Percentiles rank a stretch among this genome's conserved stretches.
Evolutionary conservation across 2,329 filamentous ascomycete genomes (phyloP).

Genomic region (Fusarium abutilonis): DNA sequence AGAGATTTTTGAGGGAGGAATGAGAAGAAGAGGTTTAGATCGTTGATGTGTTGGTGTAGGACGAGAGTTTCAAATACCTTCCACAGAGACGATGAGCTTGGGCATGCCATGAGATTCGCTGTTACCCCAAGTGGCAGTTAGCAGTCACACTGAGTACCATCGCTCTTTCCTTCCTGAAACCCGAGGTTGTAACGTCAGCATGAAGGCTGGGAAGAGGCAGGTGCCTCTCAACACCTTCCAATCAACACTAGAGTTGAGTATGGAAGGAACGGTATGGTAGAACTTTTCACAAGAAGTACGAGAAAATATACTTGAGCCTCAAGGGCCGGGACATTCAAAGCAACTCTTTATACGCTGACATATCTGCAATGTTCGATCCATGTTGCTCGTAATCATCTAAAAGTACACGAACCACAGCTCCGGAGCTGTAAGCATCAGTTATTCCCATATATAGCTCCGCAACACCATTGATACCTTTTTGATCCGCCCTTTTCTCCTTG

Average conservation of each 20-base stretch:
- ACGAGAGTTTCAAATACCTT: slow-evolving; percentile 26
- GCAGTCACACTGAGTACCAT: slow-evolving; percentile 13
- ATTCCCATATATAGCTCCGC: slow-evolving; percentile 16
- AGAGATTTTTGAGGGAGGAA: slow-evolving; percentile 5
- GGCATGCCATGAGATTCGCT: neutral
- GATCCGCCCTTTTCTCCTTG: slow-evolving; percentile 2
- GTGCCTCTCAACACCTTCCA: neutral
- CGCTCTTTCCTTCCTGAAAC: slow-evolving; percentile 3
- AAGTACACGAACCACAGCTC: slow-evolving; percentile 9
- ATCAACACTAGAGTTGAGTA: neutral
- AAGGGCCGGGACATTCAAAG: neutral
- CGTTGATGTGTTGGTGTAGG: slow-evolving; percentile 11
- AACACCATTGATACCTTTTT: slow-evolving; percentile 34
- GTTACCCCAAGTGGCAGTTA: slow-evolving; percentile 20
- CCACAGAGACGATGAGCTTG: neutral
- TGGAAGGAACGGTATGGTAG: neutral
- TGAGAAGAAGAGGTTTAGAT: slow-evolving; percentile 8
- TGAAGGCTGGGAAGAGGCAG: neutral
- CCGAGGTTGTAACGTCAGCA: slow-evolving; percentile 7
- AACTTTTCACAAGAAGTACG: neutral
- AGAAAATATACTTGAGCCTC: neutral
- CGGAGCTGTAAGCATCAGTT: slow-evolving; percentile 7
- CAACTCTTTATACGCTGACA: slow-evolving; percentile 5
- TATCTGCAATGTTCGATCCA: slow-evolving; percentile 12
- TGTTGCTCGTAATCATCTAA: slow-evolving; percentile 1